Conservation (phyloP, 2,329 filamentous ascomycete genomes). For the Scolecobasidium constrictum region DNA sequence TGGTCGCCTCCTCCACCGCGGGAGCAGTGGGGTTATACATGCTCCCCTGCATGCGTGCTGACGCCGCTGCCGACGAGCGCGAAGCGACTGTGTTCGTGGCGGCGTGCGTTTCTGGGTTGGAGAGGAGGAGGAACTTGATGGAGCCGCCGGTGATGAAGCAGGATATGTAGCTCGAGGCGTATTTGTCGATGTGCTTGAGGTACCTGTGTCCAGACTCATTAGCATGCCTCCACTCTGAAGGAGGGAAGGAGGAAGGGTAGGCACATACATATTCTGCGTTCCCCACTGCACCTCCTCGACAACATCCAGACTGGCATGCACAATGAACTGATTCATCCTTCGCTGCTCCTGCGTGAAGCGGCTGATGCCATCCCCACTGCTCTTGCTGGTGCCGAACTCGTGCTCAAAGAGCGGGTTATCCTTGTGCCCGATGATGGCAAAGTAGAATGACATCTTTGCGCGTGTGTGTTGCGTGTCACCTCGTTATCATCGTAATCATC, state of each 20-base stretch:
- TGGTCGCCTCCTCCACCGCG: constrained; percentile 89
- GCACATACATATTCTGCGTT: constrained; percentile 65
- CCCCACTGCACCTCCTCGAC: constrained; percentile 96
- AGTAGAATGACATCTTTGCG: constrained; percentile 86
- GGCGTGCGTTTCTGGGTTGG: constrained; percentile 53
- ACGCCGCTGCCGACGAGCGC: constrained; percentile 12
- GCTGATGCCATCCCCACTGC: constrained; percentile 83
- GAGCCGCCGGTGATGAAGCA: constrained; percentile 91
- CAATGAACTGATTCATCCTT: constrained; percentile 94
- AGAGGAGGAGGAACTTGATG: constrained; percentile 87
- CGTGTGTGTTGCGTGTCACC: no score
- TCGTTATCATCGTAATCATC: no score
- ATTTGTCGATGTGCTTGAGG: constrained; percentile 91
- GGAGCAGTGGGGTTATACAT: constrained; percentile 66
- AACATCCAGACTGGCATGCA: constrained; percentile 87
- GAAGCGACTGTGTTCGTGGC: constrained; percentile 33
- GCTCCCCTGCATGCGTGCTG: constrained; percentile 34
- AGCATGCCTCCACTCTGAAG: neutral
- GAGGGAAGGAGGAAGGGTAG: neutral
- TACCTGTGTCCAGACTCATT: constrained; percentile 48
- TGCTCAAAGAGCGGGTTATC: constrained; percentile 95
- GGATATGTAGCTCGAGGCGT: constrained; percentile 90
- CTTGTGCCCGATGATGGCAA: constrained; percentile 88
- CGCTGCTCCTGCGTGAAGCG: constrained; percentile 81
- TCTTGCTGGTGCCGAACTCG: constrained; percentile 93